Percentiles rank a stretch among this genome's conserved stretches.
Conservation (phyloP, 306 rosid genomes). For the Vigna hirtella region DNA sequence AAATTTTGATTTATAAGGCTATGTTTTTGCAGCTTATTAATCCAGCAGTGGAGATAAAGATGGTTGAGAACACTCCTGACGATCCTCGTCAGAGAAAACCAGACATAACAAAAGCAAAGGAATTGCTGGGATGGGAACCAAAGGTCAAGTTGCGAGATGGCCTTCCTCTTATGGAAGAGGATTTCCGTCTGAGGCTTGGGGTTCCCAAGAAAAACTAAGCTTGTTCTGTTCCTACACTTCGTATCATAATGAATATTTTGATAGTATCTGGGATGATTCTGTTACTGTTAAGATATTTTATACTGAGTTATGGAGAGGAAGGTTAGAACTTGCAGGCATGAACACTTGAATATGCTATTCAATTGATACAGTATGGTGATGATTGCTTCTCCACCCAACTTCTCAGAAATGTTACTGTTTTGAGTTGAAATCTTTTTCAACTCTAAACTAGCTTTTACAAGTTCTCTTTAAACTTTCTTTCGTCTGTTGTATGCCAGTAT, state of each 20-base stretch:
- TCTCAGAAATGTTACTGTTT: constrained; percentile 15
- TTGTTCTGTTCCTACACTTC: constrained; percentile 9
- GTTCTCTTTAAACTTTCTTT: constrained; percentile 3
- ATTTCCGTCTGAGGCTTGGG: constrained; percentile 76
- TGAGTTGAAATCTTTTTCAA: not conserved
- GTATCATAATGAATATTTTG: constrained; percentile 16
- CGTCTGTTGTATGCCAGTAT: not conserved
- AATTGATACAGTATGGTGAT: not conserved
- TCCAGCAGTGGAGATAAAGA: constrained; percentile 73
- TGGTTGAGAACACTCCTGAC: constrained; percentile 86
- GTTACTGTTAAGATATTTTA: constrained; percentile 19
- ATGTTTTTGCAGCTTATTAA: constrained; percentile 72
- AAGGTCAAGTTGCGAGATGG: constrained; percentile 73
- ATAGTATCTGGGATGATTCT: constrained; percentile 12
- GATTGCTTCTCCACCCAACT: not conserved
- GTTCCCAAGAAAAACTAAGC: constrained; percentile 54
- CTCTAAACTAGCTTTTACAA: not conserved
- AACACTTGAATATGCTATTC: constrained; percentile 22
- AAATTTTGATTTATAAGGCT: not conserved
- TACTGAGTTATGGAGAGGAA: constrained; percentile 17
- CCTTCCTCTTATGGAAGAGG: constrained; percentile 88
- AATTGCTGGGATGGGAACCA: constrained; percentile 83
- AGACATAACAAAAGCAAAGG: constrained; percentile 74
- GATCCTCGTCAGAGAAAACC: constrained; percentile 89
- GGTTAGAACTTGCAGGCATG: constrained; percentile 11